These are phyloP conservation scores for Myxozyma neotropica DNA, from an alignment of 805 yeast species.

Conservation along the genomic window DNA sequence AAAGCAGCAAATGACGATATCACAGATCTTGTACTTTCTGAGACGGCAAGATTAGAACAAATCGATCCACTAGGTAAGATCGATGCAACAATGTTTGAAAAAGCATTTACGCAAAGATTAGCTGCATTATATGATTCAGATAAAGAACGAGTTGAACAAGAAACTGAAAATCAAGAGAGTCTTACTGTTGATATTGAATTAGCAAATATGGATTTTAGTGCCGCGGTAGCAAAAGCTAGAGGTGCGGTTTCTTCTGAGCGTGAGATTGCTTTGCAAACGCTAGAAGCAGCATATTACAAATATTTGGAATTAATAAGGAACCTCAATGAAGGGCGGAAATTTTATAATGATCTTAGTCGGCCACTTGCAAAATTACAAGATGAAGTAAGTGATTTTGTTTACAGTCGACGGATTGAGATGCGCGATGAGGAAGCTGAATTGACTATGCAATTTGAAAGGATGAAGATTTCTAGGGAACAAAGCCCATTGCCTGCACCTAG, in stretches of 20 bases:
- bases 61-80: slow-evolving; percentile 26
- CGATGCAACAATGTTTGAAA: slow-evolving; percentile 36
- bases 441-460: neutral
- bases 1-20: slow-evolving; percentile 28
- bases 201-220: slow-evolving; percentile 34
- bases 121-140: slow-evolving; percentile 54
- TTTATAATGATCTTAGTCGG: slow-evolving; percentile 63
- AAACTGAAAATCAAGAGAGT: slow-evolving; percentile 45
- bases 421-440: slow-evolving; percentile 49
- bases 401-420: slow-evolving; percentile 55
- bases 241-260: slow-evolving; percentile 46
- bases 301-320: slow-evolving; percentile 61
- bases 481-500: slow-evolving; percentile 32
- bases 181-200: slow-evolving; percentile 47
- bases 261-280: slow-evolving; percentile 52
- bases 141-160: slow-evolving; percentile 50
- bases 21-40: slow-evolving; percentile 16
- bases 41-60: slow-evolving; percentile 28
- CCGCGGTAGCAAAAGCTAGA: slow-evolving; percentile 19
- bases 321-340: slow-evolving; percentile 66
- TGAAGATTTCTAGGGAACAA: neutral
- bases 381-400: slow-evolving; percentile 57
- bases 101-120: slow-evolving; percentile 39
- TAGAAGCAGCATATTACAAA: slow-evolving; percentile 55
- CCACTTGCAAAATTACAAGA: slow-evolving; percentile 51